A percentile compares a stretch with the other conserved stretches of the same genome.
Conservation (phyloP, 2,329 filamentous ascomycete species). For the Neobulgaria alba region DNA sequence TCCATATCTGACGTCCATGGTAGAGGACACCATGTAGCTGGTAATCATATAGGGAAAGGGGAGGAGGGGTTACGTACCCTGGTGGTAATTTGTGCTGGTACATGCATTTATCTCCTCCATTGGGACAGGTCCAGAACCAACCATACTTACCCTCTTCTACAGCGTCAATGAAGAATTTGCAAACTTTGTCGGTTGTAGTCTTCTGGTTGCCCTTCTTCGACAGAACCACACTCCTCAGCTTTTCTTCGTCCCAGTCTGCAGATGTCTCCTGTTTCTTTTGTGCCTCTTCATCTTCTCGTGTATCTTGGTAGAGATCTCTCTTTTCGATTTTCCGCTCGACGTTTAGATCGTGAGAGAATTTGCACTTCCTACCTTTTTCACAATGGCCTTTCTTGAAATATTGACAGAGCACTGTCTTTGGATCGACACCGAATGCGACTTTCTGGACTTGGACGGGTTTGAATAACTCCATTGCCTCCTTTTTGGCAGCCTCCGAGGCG, state of each 20-base stretch:
- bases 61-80: conserved; percentile 56
- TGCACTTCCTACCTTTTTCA: conserved; percentile 96
- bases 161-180: conserved; percentile 95
- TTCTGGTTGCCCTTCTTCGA: conserved; percentile 97
- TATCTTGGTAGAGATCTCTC: conserved; percentile 83
- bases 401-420: conserved; percentile 92
- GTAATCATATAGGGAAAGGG: too few relatives aligned
- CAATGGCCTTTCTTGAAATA: conserved; percentile 97
- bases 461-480: conserved; percentile 73
- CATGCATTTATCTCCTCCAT: conserved; percentile 96
- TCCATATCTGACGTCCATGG: too few relatives aligned
- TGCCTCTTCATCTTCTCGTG: conserved; percentile 62
- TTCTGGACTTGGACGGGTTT: conserved; percentile 94
- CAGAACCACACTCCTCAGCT: conserved; percentile 79
- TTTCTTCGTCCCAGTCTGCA: conserved; percentile 96
- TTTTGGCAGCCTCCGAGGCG: conserved; percentile 76
- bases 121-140: conserved; percentile 98
- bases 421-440: conserved; percentile 93
- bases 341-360: conserved; percentile 87
- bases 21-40: too few relatives aligned
- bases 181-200: conserved; percentile 95
- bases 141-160: conserved; percentile 98
- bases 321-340: conserved; percentile 90
- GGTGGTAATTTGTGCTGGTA: conserved; percentile 93
- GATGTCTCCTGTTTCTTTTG: conserved; percentile 87